Conservation (phyloP, 2,329 filamentous ascomycete species). For the Sporothrix globosa region DNA sequence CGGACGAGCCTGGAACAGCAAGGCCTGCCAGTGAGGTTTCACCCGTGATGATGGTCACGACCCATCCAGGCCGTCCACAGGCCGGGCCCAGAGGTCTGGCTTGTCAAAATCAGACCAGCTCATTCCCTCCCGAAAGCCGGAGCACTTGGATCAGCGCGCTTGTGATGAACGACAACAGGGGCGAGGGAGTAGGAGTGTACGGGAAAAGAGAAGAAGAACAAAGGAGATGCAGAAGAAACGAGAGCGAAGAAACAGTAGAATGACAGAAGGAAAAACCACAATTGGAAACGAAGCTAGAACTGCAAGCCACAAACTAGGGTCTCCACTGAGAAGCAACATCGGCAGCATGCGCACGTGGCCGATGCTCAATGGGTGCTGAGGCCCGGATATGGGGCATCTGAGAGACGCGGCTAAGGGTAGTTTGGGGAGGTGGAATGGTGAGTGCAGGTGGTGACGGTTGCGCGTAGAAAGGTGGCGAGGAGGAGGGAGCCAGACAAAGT, state of each 20-base stretch:
- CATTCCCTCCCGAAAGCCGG: conserved; percentile 11
- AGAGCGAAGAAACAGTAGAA: conserved; percentile 32
- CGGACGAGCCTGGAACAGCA: neutral
- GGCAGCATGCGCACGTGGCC: conserved; percentile 43
- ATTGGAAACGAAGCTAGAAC: conserved; percentile 36
- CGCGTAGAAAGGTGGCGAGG: neutral
- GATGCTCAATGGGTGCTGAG: conserved; percentile 41
- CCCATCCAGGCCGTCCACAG: conserved; percentile 5
- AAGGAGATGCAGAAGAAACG: neutral
- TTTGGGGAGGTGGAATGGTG: neutral
- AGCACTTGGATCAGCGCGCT: conserved; percentile 1
- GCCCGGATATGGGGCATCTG: conserved; percentile 21
- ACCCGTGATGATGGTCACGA: neutral
- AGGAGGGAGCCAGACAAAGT: neutral
- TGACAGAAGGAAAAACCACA: conserved; percentile 34
- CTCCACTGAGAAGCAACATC: conserved; percentile 40
- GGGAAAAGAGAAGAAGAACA: neutral
- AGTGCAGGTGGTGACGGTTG: too few species aligned
- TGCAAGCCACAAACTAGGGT: conserved; percentile 38
- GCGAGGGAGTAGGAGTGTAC: neutral
- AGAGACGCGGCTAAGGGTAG: conserved; percentile 28
- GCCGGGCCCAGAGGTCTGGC: conserved; percentile 5
- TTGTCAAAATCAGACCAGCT: neutral
- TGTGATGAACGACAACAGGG: neutral
- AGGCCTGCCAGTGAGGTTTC: too few species aligned